Evolutionary conservation across 164 flowering plant species (phyloP).

Genomic region (Santalum album): DNA sequence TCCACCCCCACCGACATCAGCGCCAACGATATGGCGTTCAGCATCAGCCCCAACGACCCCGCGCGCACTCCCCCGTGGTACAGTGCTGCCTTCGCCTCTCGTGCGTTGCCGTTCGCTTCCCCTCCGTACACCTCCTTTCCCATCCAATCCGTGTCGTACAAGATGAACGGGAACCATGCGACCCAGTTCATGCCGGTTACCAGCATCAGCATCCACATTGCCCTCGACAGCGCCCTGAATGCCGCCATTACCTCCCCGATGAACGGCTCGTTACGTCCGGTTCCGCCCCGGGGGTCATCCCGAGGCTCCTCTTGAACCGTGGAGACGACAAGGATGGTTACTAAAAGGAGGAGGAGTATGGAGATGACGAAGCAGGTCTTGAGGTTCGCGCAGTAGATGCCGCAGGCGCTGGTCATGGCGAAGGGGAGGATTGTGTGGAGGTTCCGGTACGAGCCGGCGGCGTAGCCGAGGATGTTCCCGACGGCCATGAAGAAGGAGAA

Average conservation of each 20-base stretch:
- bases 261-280: neutral
- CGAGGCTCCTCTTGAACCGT: neutral
- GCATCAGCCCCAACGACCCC: slow-evolving; percentile 9
- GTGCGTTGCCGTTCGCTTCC: neutral
- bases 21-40: slow-evolving; percentile 6
- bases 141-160: neutral
- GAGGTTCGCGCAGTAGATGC: neutral
- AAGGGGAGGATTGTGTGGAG: neutral
- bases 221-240: neutral
- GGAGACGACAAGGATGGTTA: neutral
- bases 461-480: no score
- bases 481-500: no score
- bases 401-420: neutral
- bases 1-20: slow-evolving; percentile 2
- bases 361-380: neutral
- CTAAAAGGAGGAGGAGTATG: neutral
- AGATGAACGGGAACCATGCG: neutral
- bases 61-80: slow-evolving; percentile 9
- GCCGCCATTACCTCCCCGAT: neutral
- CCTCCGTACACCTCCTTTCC: neutral
- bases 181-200: neutral
- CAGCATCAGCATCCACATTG: neutral
- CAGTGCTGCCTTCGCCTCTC: no score
- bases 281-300: neutral
- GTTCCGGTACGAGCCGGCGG: neutral